Evolutionary conservation across 2,329 filamentous ascomycete genomes (phyloP).

Genomic region (Pyricularia grisea): DNA sequence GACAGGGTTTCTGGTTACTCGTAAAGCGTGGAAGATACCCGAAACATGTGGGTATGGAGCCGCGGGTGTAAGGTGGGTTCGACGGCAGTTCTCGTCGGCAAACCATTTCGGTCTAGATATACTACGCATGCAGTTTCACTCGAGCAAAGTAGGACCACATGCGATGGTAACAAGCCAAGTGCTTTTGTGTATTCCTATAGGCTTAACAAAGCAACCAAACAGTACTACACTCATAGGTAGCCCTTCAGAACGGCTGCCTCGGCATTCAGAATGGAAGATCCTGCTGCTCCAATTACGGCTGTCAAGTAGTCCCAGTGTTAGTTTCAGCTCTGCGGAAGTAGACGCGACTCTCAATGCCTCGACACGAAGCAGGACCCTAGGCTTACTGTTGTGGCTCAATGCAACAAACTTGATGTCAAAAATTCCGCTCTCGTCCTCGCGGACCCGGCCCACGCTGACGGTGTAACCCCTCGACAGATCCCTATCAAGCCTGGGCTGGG

Average conservation of each 20-base stretch:
- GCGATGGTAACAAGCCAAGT: neutral
- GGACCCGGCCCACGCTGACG: conserved; percentile 78
- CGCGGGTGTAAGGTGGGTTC: neutral
- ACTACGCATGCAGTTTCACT: neutral
- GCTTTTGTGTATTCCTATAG: neutral
- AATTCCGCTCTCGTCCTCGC: conserved; percentile 78
- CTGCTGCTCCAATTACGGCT: conserved; percentile 92
- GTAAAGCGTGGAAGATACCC: neutral
- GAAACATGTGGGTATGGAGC: neutral
- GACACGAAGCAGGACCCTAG: neutral
- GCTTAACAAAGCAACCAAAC: neutral
- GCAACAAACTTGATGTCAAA: conserved; percentile 96
- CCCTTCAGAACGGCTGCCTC: conserved; percentile 89
- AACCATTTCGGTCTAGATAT: neutral
- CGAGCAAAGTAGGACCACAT: neutral
- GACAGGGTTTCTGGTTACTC: neutral
- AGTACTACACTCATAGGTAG: conserved; percentile 45
- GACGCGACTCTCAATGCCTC: neutral
- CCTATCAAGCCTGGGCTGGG: conserved; percentile 83
- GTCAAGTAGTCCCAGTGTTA: conserved; percentile 9
- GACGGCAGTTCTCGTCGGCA: neutral
- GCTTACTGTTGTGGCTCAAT: conserved; percentile 68
- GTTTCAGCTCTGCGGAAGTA: conserved; percentile 5
- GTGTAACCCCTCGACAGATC: conserved; percentile 81
- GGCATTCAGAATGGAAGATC: conserved; percentile 88